Evolutionary conservation across 805 yeast genomes (phyloP), one percentile per base, ranked within the genome.

Genomic region (Scheffersomyces coipomensis): DNA sequence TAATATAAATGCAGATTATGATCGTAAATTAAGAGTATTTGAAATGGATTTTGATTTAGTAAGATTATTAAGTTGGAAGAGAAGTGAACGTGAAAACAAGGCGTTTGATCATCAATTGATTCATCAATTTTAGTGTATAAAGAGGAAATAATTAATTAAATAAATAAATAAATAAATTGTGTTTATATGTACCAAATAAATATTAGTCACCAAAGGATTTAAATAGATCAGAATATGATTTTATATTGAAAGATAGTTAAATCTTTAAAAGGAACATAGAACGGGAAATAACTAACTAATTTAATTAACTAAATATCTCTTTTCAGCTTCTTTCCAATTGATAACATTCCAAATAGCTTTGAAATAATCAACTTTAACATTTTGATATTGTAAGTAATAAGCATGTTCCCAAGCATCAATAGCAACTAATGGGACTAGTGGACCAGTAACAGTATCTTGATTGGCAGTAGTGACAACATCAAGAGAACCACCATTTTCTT

Each of bases 351-450:
- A 73, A 46, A 73, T 68, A 37, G 75, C 73, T 53, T 72, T 72
- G 52, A 73, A 71, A 53, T 73, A 73, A 51, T 70, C 76, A 15
- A 59, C 73, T 53, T 73, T 73, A 43, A 68, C 75, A 49, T 73
- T 73, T 51, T 73, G 75, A 57, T 73, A 73, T 48, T 73, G 78
- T 52, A 73, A 69, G 58, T 73, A 73, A 56, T 73, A 73, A 41
- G 78, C 78, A 49, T 73, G 78, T 52, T 73, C 78, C 78, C 78
- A 73, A 39, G 76, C 76, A 56, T 73, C 78, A 53, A 73, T 73
- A 13, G 76, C 78, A 45, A 73, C 60, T 55, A 73, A 64, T 12
- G 75, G 72, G 37, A 65, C 68, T 38, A 59, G 63, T 8, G 71
- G 67, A 9, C 67, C 71, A 18, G 67, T 60, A 15, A 70, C 72